Base-by-base conservation (phyloP, 2,329 filamentous ascomycete species). In the Zopfia rhizophila region DNA sequence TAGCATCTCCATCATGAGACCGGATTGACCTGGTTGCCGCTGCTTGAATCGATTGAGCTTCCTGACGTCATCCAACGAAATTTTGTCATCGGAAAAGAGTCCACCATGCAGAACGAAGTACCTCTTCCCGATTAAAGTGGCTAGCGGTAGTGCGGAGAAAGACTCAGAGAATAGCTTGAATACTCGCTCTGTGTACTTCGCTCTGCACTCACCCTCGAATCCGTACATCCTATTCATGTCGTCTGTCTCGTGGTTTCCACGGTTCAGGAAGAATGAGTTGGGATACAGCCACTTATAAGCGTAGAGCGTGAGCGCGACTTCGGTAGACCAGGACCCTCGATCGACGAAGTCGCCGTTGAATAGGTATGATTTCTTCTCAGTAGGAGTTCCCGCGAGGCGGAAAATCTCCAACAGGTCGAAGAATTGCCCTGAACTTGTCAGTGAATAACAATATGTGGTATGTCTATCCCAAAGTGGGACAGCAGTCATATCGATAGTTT, bases 1-100 rank as follows among this genome's bases (percentile, higher is more conserved):
- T 33, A 99, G 83, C 94, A 99, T 99, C 75, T 99, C 94, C 94
- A 99, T 99, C 94, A 99, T 99, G 62, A 99, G 77, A 11, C 94
- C 94, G 36, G 89, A 78, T 72, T 99, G 94, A 22, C 94, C 94
- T 3, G 94, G 93, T 66, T 97, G 93, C 51, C 90, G 83, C 75
- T 97, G 94, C 70, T 84, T 86, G 75, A 97, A 92, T 56, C 93
- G 82, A 74, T 97, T 87, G 46, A 97, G 79, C 75, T 96, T 95
- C 58, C 94, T 85, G 59, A 99, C 95, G 68, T 99, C 93, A 58
- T 97, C 90, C 39, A 99, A 78, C 1, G 90, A 92, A 54, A 93
- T 82, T 59, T 90, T 94, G 74, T 99, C 94, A 67, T 97, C 89
- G 1, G 93, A 97, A 81, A 97, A 97, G 33, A 97, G 82, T 58